Evolutionary conservation across 2,329 filamentous ascomycete genomes (phyloP).

Genomic region (Davidsoniella virescens): DNA sequence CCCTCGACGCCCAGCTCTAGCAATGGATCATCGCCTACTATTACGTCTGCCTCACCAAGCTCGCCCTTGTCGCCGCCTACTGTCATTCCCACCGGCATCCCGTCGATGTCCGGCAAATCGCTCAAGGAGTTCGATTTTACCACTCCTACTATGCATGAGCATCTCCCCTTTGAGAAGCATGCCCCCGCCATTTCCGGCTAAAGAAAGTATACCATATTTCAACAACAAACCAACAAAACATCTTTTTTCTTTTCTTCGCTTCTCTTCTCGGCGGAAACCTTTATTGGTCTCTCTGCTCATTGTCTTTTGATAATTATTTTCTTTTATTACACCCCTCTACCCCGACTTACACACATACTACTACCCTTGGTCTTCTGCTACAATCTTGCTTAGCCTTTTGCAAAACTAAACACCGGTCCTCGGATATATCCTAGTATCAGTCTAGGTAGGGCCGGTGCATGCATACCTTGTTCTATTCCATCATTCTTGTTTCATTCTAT

Average conservation of each 20-base stretch:
- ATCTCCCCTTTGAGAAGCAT: constrained; percentile 6
- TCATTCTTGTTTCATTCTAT: not conserved
- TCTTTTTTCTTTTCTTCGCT: constrained; percentile 3
- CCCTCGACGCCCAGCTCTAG: constrained; percentile 17
- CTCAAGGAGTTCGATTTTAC: constrained; percentile 6
- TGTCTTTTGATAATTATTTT: constrained; percentile 13
- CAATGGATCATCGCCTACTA: constrained; percentile 21
- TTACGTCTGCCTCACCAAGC: constrained; percentile 28
- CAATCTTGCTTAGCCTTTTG: not conserved
- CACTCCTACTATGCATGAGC: constrained; percentile 9
- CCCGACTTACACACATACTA: not conserved
- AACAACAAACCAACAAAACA: not conserved
- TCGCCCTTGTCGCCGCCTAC: constrained; percentile 26
- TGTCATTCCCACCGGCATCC: constrained; percentile 6
- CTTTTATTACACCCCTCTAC: constrained; percentile 1
- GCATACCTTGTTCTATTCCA: not conserved
- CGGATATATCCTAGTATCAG: constrained; percentile 10
- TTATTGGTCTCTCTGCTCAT: constrained; percentile 10
- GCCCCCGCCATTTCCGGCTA: constrained; percentile 9
- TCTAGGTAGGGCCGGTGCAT: constrained; percentile 6
- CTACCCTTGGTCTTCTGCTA: not conserved
- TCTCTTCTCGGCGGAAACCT: constrained; percentile 10
- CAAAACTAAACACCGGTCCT: not conserved
- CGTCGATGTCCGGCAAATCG: constrained; percentile 1
- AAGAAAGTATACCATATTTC: not conserved